These are phyloP conservation scores for Globisporangium rhizosaccharum DNA, from an alignment of 352 stramenopile species.

Conservation along the genomic window DNA sequence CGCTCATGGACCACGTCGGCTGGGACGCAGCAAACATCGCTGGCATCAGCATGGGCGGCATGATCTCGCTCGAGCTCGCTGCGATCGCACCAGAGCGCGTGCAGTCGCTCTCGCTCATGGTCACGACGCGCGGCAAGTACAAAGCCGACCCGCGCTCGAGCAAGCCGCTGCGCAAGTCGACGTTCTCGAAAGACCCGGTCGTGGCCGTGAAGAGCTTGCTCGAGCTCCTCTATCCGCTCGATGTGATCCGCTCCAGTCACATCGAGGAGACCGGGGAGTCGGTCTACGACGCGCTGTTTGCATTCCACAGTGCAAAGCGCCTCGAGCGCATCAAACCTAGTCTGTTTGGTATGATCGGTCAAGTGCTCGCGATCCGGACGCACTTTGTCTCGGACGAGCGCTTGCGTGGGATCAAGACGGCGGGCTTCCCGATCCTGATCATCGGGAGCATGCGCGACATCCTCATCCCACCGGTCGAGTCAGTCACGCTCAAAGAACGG, in stretches of 20 bases:
- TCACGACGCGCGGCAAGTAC: conserved; percentile 52
- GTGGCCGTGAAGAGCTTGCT: conserved; percentile 40
- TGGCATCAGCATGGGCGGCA: conserved; percentile 58
- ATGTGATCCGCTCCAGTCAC: conserved; percentile 21
- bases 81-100: conserved; percentile 36
- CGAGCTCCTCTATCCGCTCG: conserved; percentile 49
- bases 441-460: conserved; percentile 19
- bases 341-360: neutral
- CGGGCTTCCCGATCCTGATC: conserved; percentile 39
- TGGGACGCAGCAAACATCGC: conserved; percentile 46
- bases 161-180: conserved; percentile 27
- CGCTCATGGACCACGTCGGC: conserved; percentile 43
- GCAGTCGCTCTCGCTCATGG: conserved; percentile 51
- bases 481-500: conserved; percentile 29
- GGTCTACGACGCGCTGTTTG: conserved; percentile 38
- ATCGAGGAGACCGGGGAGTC: conserved; percentile 28
- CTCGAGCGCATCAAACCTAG: conserved; percentile 11
- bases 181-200: conserved; percentile 27
- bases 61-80: conserved; percentile 63
- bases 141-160: conserved; percentile 24
- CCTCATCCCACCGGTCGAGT: conserved; percentile 16
- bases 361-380: neutral
- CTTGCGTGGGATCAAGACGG: conserved; percentile 29
- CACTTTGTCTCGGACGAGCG: conserved; percentile 28
- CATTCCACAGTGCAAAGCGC: conserved; percentile 27